Base-by-base conservation (phyloP, 2,329 filamentous ascomycete species). In the Fusarium sp. region DNA sequence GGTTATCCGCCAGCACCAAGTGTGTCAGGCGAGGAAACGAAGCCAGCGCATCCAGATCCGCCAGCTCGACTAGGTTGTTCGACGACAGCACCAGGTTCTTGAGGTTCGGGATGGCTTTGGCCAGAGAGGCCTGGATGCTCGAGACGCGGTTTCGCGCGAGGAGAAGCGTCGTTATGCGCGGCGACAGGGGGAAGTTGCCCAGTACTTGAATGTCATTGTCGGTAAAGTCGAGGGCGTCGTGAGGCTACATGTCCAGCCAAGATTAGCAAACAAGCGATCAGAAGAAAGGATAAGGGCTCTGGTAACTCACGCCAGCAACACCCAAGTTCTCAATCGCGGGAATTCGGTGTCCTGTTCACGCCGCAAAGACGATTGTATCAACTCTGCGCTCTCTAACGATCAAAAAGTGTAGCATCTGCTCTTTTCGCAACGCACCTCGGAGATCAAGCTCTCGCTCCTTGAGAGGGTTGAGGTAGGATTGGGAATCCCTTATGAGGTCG, bases 381-480 rank as follows among this genome's bases (percentile, higher is more conserved):
- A 94, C 86, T 87, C 85, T 91, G 90, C 86, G 88, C 76, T 75
- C 63, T 60, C 56, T 64, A 73, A 72, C 57, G 70, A 75, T 75
- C 73, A 75, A 75, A 60, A 71, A 87, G 88, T 93, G 91, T 91
- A 97, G 92, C 88, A 96, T 95, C 93, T 94, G 91, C 85, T 88
- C 92, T 92, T 96, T 92, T 91, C 91, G 65, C 87, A 80, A 85
- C 93, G 88, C 91, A 98, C 95, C 95, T 97, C 95, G 89, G 74
- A 99, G 92, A 84, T 98, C 93, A 78, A 99, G 88, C 87, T 99
- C 95, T 79, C 95, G 92, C 86, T 99, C 95, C 82, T 95, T 96
- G 79, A 99, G 87, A 77, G 94, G 93, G 81, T 98, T 99, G 80
- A 98, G 91, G 85, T 97, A 99, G 78, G 94, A 97, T 70, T 97